Evolutionary conservation across 768 basidiomycete genomes (phyloP), one percentile per base, ranked within the genome.

Genomic region (Auricularia auricula-judae): DNA sequence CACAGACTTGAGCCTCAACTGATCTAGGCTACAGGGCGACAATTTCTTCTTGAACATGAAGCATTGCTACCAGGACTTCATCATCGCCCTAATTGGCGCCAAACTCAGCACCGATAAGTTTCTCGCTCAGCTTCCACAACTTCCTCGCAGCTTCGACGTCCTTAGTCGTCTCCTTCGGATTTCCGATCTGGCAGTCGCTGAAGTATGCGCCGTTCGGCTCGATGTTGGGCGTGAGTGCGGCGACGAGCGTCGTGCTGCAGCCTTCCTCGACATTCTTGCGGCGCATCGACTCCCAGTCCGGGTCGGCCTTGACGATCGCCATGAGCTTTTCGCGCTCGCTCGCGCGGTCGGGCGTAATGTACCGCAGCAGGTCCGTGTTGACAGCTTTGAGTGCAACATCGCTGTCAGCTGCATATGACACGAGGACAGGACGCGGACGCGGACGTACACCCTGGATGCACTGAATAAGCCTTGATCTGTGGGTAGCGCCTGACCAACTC

Each of bases 61-160:
- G 29, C 29, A 29, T 29, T 29, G 29, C 29, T 29, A 29, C 29
- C 29, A 29, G 29, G 29, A 29, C 29, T 29, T 29, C 29, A 29
- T 29, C 29, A 29, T 29, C 29, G 29, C 29, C 29, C 29, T 29
- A 29, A 29, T 29, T 29, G 29, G 29, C 29, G 29, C 39, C 39
- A 18, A 59, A 59, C 29, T 59, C 33, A 21, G 23, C 23, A 4
- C 56, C 56, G 56, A 74, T 69, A 61, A 76, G 60, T 29, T 68
- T 62, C 67, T 75, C 72, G 64, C 72, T 74, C 65, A 76, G 71
- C 36, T 69, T 64, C 69, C 72, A 76, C 66, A 76, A 65, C 36
- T 70, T 70, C 63, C 64, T 67, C 1, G 73, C 72, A 10, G 72
- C 65, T 65, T 71, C 70, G 12, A 62, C 63, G 53, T 75, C 69